Conservation (phyloP, 176 grass and related monocot species). For the Canna indica region DNA sequence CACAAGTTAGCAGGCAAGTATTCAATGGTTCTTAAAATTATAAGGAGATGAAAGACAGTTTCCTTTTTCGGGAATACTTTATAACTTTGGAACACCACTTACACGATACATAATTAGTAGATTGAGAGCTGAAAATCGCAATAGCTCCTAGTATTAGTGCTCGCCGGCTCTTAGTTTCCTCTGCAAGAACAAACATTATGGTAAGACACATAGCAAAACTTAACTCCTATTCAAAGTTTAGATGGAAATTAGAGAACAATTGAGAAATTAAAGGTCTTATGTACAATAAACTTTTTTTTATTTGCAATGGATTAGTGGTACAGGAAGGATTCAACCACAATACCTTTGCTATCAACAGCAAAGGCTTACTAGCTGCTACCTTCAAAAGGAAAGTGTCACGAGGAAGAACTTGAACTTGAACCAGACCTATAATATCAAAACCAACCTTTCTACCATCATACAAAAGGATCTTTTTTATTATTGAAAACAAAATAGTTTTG, state of each 20-base stretch:
- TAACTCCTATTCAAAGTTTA: neutral
- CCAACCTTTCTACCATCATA: too few relatives aligned
- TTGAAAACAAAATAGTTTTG: too few relatives aligned
- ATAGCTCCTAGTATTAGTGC: constrained; percentile 46
- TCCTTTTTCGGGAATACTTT: neutral
- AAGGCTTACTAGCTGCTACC: too few relatives aligned
- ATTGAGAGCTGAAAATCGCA: constrained; percentile 24
- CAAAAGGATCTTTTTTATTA: too few relatives aligned
- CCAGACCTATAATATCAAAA: too few relatives aligned
- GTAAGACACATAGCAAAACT: neutral
- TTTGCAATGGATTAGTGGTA: too few relatives aligned
- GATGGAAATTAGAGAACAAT: neutral
- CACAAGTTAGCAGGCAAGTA: constrained; percentile 1
- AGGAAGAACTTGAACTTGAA: too few relatives aligned
- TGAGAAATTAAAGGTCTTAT: neutral
- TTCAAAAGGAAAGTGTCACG: too few relatives aligned
- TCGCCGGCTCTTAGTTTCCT: constrained; percentile 33
- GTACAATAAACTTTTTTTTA: neutral
- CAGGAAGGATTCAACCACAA: too few relatives aligned
- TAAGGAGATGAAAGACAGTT: neutral
- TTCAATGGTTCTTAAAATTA: neutral
- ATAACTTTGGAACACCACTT: constrained; percentile 22
- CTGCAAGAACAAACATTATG: constrained; percentile 2
- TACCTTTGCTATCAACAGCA: too few relatives aligned
- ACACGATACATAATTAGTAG: constrained; percentile 49